Percentiles rank a stretch among this genome's conserved stretches.
Evolutionary conservation across 31 red algal genomes (phyloP).

Genomic region (Bonnemaisonia californica): DNA sequence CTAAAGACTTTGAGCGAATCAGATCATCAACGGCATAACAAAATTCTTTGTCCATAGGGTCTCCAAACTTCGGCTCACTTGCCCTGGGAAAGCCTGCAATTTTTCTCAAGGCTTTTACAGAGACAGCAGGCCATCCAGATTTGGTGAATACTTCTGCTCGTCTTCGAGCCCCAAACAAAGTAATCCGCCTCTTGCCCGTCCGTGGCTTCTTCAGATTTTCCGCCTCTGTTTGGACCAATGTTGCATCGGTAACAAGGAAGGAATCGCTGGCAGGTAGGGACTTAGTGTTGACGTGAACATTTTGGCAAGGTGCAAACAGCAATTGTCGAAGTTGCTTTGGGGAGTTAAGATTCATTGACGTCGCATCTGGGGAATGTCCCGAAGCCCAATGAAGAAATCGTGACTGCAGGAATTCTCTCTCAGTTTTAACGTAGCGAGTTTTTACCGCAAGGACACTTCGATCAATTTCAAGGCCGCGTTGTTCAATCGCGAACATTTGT

Average conservation of each 20-base stretch:
- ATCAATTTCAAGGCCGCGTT: slow-evolving; percentile 1
- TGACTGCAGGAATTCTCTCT: neutral
- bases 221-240: too few species aligned
- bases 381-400: slow-evolving; percentile 21
- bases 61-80: neutral
- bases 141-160: slow-evolving; percentile 14
- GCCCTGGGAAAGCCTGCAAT: neutral
- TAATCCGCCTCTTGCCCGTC: neutral
- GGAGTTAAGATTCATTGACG: neutral
- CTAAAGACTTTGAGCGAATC: neutral
- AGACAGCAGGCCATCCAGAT: slow-evolving; percentile 13
- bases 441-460: neutral
- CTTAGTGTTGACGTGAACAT: slow-evolving; percentile 16
- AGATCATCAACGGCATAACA: slow-evolving; percentile 39
- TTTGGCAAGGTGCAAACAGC: slow-evolving; percentile 28
- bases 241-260: neutral
- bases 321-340: slow-evolving; percentile 29
- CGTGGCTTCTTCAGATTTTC: neutral
- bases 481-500: slow-evolving; percentile 9
- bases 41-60: slow-evolving; percentile 8
- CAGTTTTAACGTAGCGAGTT: neutral
- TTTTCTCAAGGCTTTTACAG: slow-evolving; percentile 21
- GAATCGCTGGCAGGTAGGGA: neutral
- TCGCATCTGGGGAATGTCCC: slow-evolving; percentile 14
- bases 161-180: neutral